Conservation (phyloP, 345 rosid genomes). For the Aquilaria sinensis region DNA sequence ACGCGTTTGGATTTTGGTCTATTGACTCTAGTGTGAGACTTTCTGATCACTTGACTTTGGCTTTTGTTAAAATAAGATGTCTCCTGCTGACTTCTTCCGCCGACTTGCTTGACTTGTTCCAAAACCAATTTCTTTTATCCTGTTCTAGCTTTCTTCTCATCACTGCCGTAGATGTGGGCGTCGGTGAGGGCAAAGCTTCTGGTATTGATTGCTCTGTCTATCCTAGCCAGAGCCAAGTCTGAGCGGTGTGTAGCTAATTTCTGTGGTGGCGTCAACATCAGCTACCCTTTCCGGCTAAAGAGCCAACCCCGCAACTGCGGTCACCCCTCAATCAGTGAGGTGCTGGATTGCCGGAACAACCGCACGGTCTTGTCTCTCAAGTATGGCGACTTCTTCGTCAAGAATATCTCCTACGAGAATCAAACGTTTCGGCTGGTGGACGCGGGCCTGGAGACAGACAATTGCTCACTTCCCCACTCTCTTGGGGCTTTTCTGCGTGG, state of each 20-base stretch:
- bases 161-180: too few relatives aligned
- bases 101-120: too few relatives aligned
- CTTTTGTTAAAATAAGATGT: not conserved
- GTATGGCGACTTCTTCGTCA: not conserved
- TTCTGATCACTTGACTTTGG: not conserved
- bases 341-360: not conserved
- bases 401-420: not conserved
- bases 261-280: constrained; percentile 5
- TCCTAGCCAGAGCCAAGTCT: not conserved
- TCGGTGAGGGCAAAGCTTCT: not conserved
- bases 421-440: not conserved
- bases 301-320: constrained; percentile 2
- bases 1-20: not conserved
- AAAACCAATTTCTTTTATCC: too few relatives aligned
- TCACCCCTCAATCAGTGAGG: not conserved
- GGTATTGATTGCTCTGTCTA: not conserved
- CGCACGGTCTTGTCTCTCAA: not conserved
- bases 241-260: not conserved
- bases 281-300: constrained; percentile 3
- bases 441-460: not conserved
- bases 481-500: not conserved
- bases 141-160: too few relatives aligned
- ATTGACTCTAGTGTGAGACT: not conserved
- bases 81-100: constrained; percentile 1
- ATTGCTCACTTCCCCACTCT: not conserved